Base-by-base conservation (phyloP, 140 eudicot species). In the Bidens hawaiensis region DNA sequence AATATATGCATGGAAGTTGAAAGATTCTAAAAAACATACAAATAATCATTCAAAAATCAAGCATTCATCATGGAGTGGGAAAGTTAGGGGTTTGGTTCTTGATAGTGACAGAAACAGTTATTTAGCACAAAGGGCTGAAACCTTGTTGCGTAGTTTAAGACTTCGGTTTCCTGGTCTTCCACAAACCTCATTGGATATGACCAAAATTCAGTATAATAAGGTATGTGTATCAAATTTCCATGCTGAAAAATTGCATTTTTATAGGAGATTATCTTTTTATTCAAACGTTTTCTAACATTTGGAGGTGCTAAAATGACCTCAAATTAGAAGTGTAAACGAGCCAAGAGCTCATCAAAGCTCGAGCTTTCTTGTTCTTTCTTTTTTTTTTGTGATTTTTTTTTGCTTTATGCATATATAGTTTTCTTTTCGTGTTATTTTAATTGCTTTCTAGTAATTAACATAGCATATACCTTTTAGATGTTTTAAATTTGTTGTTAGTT, bases 171-270 rank as follows among this genome's bases (percentile, higher is more conserved):
- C 97, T 4, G 83, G 79, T 24, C 89, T 89, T 64, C 97, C 97
- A 28, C 97, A 89, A 64, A 86, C 95, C 10, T 65, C 89, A 23
- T 67, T 89, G 50, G 97, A 86, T 73, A 89, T 72, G 87, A 79
- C 60, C 77, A 89, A 89, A 74, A 89, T 89, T 73, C 89, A 86
- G 67, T 79, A 78, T 43, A 89, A 86, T 85, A 83, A 76, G 87
- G 95, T 86, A 73, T 15, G 30, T 11, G 13, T 54, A 26, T 40
- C 12, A 38, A 54, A 42, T 27, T 3, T 3, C 9, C 5, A 2
- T 11, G 19, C 25, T 27, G 13, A 25, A n/a, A 25, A 54, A 7
- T 9, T 23, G 27, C 13, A 15, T 10, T 17, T 10, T 9, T 30
- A 2, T 15, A n/a, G 60, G 12, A n/a, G 4, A n/a, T 12, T 22